Evolutionary conservation across 257 asterid genomes (phyloP), one percentile per base, ranked within the genome.

Genomic region (Penstemon newberryi): DNA sequence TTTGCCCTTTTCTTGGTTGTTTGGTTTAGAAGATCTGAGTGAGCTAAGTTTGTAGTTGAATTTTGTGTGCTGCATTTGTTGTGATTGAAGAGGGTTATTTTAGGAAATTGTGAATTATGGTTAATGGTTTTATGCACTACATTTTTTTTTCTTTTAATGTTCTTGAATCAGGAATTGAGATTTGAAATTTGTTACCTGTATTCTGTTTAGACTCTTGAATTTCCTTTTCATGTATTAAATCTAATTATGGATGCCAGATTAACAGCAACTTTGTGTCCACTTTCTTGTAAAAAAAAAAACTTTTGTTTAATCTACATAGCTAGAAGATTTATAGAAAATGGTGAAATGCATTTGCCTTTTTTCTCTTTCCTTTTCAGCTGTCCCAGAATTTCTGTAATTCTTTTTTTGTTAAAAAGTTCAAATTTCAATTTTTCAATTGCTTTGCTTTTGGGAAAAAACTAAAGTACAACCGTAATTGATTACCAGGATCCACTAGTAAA

Each of bases 21-120:
- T 4, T 40, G n/a, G 5, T 63, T 9, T 65, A 54, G 66, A 74
- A 74, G 82, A 81, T 77, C 82, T 74, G 80, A 45, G 68, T 58
- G 49, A 36, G 71, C 52, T 67, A 75, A 53, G 62, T 15, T 66
- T 45, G 50, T 45, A 37, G 53, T 69, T 63, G 78, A 25, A 25
- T 25, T 25, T 25, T 72, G 9, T 60, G 38, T 38, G 36, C 75
- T 74, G 63, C 75, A 70, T 78, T 70, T 59, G 56, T 40, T 71
- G 45, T 40, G 60, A 25, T 53, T 64, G 55, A 60, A 52, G 57
- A 45, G 19, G 11, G 1, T 49, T 45, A 25, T 25, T 25, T 25
- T 25, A 25, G 33, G 33, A 25, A 25, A 1, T 25, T 25, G 33
- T 25, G 33, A 25, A 25, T 25, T 25, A 25, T 25, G 33, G 33